A percentile compares a stretch with the other conserved stretches of the same genome.
These are phyloP conservation scores for Penicillium parvum DNA, from an alignment of 495 filamentous ascomycete genomes.

Conservation along the genomic window DNA sequence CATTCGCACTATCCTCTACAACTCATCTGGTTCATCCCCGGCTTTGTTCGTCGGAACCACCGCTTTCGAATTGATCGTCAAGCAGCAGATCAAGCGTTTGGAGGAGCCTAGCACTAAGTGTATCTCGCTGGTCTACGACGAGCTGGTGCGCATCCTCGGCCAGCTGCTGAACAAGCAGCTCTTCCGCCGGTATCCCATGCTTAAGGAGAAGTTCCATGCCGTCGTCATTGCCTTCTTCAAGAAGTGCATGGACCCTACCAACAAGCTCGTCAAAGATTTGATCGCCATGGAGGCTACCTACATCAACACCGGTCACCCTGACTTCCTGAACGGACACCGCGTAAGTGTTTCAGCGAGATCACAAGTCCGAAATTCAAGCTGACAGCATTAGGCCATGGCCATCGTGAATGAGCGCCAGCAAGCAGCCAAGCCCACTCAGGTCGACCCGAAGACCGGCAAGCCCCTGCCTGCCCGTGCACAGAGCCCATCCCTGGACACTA, in stretches of 20 bases:
- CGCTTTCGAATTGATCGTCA: slow-evolving; percentile 96
- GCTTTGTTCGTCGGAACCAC: slow-evolving; percentile 97
- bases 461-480: slow-evolving; percentile 73
- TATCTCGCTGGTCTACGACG: slow-evolving; percentile 94
- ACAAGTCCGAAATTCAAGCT: slow-evolving; percentile 4
- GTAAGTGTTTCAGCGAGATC: slow-evolving; percentile 39
- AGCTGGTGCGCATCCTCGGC: slow-evolving; percentile 90
- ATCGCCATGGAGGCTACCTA: slow-evolving; percentile 96
- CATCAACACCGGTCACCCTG: slow-evolving; percentile 97
- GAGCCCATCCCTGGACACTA: slow-evolving; percentile 58
- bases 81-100: slow-evolving; percentile 94
- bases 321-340: slow-evolving; percentile 93
- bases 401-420: slow-evolving; percentile 89
- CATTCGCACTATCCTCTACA: slow-evolving; percentile 94
- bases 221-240: slow-evolving; percentile 98
- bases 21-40: slow-evolving; percentile 95
- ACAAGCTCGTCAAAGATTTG: slow-evolving; percentile 91
- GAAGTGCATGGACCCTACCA: slow-evolving; percentile 94
- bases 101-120: slow-evolving; percentile 98
- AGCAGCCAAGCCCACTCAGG: slow-evolving; percentile 81
- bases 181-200: slow-evolving; percentile 83
- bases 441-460: slow-evolving; percentile 98
- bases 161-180: slow-evolving; percentile 84
- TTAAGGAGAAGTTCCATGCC: slow-evolving; percentile 95
- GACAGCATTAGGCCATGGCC: slow-evolving; percentile 78